Evolutionary conservation across 768 basidiomycete genomes (phyloP).

Genomic region (Boletus sp.): DNA sequence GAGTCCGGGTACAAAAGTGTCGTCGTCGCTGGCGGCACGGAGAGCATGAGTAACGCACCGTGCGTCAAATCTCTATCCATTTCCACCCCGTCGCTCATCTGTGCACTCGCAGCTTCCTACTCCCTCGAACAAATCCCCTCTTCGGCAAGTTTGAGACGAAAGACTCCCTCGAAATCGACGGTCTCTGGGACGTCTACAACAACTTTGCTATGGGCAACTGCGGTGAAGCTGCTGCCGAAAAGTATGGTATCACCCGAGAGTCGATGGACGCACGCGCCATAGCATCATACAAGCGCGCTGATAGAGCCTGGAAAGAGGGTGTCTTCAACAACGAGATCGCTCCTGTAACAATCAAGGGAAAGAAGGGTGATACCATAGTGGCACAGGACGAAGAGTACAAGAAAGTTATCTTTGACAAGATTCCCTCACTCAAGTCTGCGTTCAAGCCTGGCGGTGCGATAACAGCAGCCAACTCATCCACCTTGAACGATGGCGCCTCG

Average conservation of each 20-base stretch:
- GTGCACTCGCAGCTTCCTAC: constrained; percentile 55
- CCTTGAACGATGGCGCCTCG: constrained; percentile 93
- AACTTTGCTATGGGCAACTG: constrained; percentile 99
- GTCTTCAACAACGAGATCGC: constrained; percentile 85
- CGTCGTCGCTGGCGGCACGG: constrained; percentile 96
- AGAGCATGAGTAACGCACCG: constrained; percentile 99
- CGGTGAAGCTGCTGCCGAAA: constrained; percentile 80
- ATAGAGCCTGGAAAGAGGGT: constrained; percentile 84
- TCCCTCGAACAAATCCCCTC: constrained; percentile 73
- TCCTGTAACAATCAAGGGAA: constrained; percentile 86
- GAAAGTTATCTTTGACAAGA: constrained; percentile 91
- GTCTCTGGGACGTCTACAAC: constrained; percentile 97
- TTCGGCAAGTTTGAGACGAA: constrained; percentile 88
- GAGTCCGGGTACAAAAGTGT: constrained; percentile 80
- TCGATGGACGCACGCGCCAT: constrained; percentile 88
- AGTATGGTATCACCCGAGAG: constrained; percentile 80
- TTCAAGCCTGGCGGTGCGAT: constrained; percentile 89
- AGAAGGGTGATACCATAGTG: constrained; percentile 88
- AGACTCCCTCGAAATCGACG: constrained; percentile 89
- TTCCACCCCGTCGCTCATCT: constrained; percentile 3
- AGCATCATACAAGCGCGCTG: constrained; percentile 92
- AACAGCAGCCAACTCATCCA: constrained; percentile 96
- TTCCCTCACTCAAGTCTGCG: constrained; percentile 81
- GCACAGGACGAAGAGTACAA: constrained; percentile 98
- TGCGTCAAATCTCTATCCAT: constrained; percentile 42